A percentile compares a stretch with the other conserved stretches of the same genome.
Conservation (phyloP, 1,139 yeast species). For the Saccharomyces hybrid region DNA sequence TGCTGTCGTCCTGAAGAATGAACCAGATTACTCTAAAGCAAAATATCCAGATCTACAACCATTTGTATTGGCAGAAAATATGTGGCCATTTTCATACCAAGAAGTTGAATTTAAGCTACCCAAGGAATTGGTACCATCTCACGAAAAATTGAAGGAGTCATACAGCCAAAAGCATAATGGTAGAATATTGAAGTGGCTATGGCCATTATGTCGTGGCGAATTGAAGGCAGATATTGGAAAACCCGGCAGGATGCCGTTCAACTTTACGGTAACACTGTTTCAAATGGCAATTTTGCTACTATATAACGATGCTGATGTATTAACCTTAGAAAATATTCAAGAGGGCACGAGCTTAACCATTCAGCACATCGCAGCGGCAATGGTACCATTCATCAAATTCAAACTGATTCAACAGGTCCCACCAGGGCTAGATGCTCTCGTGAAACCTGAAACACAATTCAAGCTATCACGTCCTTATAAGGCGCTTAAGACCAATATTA, state of each 20-base stretch:
- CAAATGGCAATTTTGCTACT: constrained; percentile 83
- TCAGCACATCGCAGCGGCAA: constrained; percentile 63
- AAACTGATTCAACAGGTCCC: constrained; percentile 65
- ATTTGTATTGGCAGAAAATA: constrained; percentile 73
- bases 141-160: constrained; percentile 58
- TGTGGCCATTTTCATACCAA: constrained; percentile 69
- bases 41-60: constrained; percentile 62
- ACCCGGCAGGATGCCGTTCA: constrained; percentile 76
- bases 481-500: constrained; percentile 76
- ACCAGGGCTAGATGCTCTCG: constrained; percentile 42
- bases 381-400: constrained; percentile 72
- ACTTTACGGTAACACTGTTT: constrained; percentile 72
- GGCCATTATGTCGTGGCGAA: constrained; percentile 94
- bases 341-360: constrained; percentile 62
- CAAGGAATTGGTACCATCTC: constrained; percentile 53
- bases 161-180: constrained; percentile 78
- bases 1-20: constrained; percentile 42
- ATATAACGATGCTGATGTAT: constrained; percentile 49
- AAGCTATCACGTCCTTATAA: constrained; percentile 76
- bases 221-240: constrained; percentile 79
- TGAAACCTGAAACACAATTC: constrained; percentile 51
- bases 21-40: constrained; percentile 30
- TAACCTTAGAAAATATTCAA: constrained; percentile 54
- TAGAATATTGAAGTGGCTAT: constrained; percentile 87
- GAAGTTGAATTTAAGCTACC: constrained; percentile 50